phyloP scores from a whole-genome alignment of 139 green algal species.

The Chlamydomonas sphaeroides region DNA sequence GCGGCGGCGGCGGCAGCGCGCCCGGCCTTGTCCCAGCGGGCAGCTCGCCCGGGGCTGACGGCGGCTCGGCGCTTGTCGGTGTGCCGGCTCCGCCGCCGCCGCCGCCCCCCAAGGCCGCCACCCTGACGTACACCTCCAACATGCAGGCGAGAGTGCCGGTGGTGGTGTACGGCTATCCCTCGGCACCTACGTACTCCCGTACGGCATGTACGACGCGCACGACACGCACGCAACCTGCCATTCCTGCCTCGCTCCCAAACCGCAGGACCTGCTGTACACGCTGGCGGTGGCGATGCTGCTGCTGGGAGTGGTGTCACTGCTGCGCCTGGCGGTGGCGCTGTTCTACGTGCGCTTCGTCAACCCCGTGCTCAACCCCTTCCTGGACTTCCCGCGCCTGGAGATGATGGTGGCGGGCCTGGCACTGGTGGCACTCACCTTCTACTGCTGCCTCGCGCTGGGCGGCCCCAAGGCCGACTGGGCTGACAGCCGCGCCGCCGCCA shows the following conservation, averaged over 20 bases:
- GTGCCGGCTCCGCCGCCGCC: not conserved
- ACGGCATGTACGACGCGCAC: too few species aligned
- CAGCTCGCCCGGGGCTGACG: too few species aligned
- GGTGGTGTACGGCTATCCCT: not conserved
- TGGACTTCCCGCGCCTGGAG: conserved; percentile 30
- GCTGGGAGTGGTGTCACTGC: not conserved
- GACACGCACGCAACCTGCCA: too few species aligned
- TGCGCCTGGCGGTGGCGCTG: not conserved
- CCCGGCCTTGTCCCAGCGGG: too few species aligned
- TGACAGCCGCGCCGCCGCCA: not conserved
- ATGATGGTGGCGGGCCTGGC: not conserved
- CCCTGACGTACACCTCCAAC: too few species aligned
- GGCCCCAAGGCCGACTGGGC: not conserved
- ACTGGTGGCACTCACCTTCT: conserved; percentile 47
- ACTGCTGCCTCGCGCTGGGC: conserved; percentile 24
- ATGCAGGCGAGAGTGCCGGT: too few species aligned
- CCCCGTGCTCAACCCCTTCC: not conserved
- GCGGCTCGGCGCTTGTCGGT: too few species aligned
- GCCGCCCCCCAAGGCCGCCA: not conserved
- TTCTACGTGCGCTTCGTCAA: not conserved
- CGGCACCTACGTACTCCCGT: too few species aligned
- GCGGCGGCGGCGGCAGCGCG: too few species aligned
- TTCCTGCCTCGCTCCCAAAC: too few species aligned
- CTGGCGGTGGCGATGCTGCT: not conserved
- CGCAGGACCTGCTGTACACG: conserved; percentile 23